Percentiles rank a stretch among this genome's conserved stretches.
phyloP scores from a whole-genome alignment of 2,329 filamentous ascomycete genomes.

The Sphaerulina populicola region DNA sequence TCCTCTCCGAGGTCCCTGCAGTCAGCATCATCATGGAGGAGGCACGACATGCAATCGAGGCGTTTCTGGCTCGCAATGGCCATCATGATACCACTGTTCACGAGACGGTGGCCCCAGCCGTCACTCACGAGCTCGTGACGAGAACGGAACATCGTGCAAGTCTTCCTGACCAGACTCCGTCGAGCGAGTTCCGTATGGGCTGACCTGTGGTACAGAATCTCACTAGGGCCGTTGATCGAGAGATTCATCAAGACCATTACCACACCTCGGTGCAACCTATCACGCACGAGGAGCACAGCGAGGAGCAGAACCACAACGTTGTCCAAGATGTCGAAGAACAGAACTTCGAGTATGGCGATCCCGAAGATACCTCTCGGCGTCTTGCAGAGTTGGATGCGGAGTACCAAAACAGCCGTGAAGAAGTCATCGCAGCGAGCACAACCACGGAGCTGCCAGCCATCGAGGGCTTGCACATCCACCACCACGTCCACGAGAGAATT shows the following conservation, averaged over 20 bases:
- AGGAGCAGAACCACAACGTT: constrained; percentile 56
- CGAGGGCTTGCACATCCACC: constrained; percentile 55
- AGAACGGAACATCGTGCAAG: constrained; percentile 46
- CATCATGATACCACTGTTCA: constrained; percentile 62
- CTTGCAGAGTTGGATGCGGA: constrained; percentile 47
- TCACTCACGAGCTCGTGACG: constrained; percentile 40
- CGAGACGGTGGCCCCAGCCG: constrained; percentile 52
- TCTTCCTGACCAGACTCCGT: neutral
- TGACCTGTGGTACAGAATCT: constrained; percentile 5
- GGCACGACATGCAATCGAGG: constrained; percentile 54
- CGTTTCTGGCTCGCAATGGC: constrained; percentile 53
- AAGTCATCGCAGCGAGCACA: constrained; percentile 44
- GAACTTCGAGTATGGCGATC: constrained; percentile 52
- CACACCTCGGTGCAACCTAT: constrained; percentile 63
- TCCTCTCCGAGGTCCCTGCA: neutral
- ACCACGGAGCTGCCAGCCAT: constrained; percentile 43
- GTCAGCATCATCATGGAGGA: constrained; percentile 49
- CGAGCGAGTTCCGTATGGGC: neutral
- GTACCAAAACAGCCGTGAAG: constrained; percentile 45
- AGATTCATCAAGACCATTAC: constrained; percentile 65
- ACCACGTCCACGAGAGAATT: constrained; percentile 58
- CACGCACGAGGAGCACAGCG: constrained; percentile 46
- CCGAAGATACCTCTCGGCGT: constrained; percentile 39
- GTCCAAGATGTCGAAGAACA: constrained; percentile 52
- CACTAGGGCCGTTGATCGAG: constrained; percentile 43